Base-by-base conservation (phyloP, 768 basidiomycete species). In the Rhizopogon roseolus region DNA sequence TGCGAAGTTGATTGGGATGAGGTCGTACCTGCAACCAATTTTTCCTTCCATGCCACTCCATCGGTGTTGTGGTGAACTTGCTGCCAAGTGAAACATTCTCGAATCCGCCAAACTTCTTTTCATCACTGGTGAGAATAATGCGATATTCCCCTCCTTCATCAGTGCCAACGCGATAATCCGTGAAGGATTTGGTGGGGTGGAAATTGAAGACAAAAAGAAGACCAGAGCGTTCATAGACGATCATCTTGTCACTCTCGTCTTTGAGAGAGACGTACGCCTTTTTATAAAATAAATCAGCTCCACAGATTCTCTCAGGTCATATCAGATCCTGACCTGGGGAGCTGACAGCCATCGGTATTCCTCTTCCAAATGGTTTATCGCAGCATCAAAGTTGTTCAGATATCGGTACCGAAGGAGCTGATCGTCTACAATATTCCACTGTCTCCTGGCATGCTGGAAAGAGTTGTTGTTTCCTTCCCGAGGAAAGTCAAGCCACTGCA, bases 401-500 rank as follows among this genome's bases (percentile, higher is more conserved):
- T 92, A 98, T 69, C 75, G 85, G 77, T 99, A 99, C n/a, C 97
- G 86, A 56, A 98, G 76, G 39, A 90, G 57, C 0, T 62, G 60
- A 65, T 99, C 93, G 66, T 97, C 96, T 46, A 91, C 85, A 34
- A 98, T 77, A 66, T 94, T 95, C 90, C 94, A 99, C 64, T 98
- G 97, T 25, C 97, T 84, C 39, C 97, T 86, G 19, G 97, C 95
- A 66, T 99, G 90, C 60, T 97, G 90, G 82, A 94, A 99, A 11
- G 94, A 97, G 71, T 93, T 91, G 67, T 83, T 81, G 66, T 99
- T 99, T 17, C 97, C 97, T 61, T 84, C 91, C 29, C 97, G 89
- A 40, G 97, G 97, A 73, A 99, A 99, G 71, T 99, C 97, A 62
- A 99, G 92, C 97, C 97, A 99, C 85, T 93, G 52, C n/a, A 41